A percentile compares a stretch with the other conserved stretches of the same genome.
Conservation (phyloP, 129 eudicot genomes). For the Mikania micrantha region DNA sequence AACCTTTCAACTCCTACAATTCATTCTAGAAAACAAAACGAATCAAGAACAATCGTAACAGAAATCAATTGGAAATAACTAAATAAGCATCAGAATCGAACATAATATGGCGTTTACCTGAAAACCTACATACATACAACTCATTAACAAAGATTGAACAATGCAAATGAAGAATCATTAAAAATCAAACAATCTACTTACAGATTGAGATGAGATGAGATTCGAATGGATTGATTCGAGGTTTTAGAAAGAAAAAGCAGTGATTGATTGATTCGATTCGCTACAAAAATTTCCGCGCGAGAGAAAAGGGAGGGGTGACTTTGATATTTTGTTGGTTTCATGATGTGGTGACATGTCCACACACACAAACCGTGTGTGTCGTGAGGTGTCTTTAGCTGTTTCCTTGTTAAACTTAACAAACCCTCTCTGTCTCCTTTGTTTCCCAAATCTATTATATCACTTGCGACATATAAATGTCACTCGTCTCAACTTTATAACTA, state of each 20-base stretch:
- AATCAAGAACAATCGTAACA: not conserved
- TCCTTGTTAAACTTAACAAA: no score
- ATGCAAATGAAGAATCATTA: not conserved
- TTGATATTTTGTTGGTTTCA: not conserved
- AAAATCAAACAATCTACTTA: constrained; percentile 13
- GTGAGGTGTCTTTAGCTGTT: constrained; percentile 17
- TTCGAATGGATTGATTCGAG: constrained; percentile 8
- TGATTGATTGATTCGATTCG: constrained; percentile 25
- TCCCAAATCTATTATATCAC: no score
- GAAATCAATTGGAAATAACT: not conserved
- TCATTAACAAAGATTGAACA: not conserved
- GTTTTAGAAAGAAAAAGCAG: not conserved
- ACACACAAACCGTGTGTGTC: constrained; percentile 26
- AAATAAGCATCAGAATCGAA: constrained; percentile 11
- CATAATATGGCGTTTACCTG: no score
- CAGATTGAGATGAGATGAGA: constrained; percentile 14
- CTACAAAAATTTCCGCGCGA: constrained; percentile 30
- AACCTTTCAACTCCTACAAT: not conserved
- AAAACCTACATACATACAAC: not conserved
- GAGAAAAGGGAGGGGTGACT: constrained; percentile 9
- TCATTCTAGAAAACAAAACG: not conserved
- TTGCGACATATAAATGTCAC: no score
- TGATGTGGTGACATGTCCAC: constrained; percentile 30
- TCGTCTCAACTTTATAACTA: no score
- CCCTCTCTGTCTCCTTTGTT: not conserved